Base-by-base conservation (phyloP, 441 rosid species). In the Croton setiger region DNA sequence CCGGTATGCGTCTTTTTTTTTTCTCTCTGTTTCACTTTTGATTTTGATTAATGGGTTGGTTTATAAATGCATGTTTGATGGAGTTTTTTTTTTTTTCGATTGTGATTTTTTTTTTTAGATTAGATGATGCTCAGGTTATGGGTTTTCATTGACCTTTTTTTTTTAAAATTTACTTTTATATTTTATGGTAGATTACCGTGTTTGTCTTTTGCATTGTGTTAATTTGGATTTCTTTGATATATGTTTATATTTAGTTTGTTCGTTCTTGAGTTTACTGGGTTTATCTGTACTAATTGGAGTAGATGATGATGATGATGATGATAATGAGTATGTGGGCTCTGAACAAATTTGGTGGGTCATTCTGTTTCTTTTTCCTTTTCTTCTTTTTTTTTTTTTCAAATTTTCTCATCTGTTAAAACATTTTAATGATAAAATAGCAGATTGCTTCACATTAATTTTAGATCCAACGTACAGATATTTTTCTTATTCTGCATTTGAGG, bases 41-140 rank as follows among this genome's bases (percentile, higher is more conserved):
- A 27, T 61, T 67, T 39, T 62, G 18, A 20, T 36, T 69, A 10
- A 15, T 63, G 71, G 63, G 71, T 73, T 63, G 53, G 41, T 68
- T 75, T 72, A 33, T 54, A 65, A 74, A 72, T 80, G 83, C 64
- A 47, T 57, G 58, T 60, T 73, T 36, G 43, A 3, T 75, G 66
- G 55, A 9, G 8, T n/a, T 1, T 65, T 45, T 52, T 54, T 23
- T 1, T 44, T 11, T 35, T 64, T 15, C 0, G 0, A 20, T 1
- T 33, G n/a, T 7, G 0, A 14, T 11, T 21, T 43, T 66, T 39
- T n/a, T 67, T 43, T 43, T 11, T 37, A 17, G 14, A 44, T 36
- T 67, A 11, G 21, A 35, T 63, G 31, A 27, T 27, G 31, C 31
- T 27, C 45, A 15, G 20, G 20, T 44, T 39, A 5, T 39, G 43